Conservation (phyloP, 176 grass and related monocot species). For the Aegilops tauschii region DNA sequence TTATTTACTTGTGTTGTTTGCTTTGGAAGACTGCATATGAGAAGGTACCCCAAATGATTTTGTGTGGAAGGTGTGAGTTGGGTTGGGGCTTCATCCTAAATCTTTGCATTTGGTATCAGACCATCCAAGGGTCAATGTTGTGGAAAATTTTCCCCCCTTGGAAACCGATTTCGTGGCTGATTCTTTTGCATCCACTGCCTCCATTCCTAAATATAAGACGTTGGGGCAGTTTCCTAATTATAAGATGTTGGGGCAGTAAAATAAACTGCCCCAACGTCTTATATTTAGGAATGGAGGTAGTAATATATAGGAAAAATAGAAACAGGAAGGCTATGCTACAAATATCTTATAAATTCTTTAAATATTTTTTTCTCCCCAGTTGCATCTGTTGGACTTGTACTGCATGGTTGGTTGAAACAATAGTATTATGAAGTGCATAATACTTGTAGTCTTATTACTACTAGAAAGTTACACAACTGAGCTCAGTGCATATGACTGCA, state of each 20-base stretch:
- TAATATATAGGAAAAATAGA: neutral
- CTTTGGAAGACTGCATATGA: neutral
- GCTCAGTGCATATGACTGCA: neutral
- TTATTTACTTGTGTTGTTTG: neutral
- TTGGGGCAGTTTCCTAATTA: too few species aligned
- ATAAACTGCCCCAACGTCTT: too few species aligned
- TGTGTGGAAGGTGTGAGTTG: neutral
- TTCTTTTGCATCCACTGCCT: neutral
- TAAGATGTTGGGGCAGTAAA: too few species aligned
- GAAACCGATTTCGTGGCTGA: neutral
- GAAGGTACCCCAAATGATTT: neutral
- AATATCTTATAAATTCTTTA: constrained; percentile 7
- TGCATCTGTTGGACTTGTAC: neutral
- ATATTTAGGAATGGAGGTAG: too few species aligned
- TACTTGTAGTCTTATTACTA: neutral
- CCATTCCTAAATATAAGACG: too few species aligned
- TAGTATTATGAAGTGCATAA: neutral
- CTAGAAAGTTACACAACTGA: neutral
- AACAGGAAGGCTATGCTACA: neutral
- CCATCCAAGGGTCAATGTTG: neutral
- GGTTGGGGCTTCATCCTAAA: neutral
- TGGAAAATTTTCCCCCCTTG: neutral
- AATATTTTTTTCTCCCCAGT: neutral
- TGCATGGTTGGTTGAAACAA: neutral
- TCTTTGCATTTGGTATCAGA: neutral